A percentile compares a stretch with the other conserved stretches of the same genome.
Evolutionary conservation across 2,329 filamentous ascomycete species (phyloP).

Genomic region (Coniochaeta ligniaria): DNA sequence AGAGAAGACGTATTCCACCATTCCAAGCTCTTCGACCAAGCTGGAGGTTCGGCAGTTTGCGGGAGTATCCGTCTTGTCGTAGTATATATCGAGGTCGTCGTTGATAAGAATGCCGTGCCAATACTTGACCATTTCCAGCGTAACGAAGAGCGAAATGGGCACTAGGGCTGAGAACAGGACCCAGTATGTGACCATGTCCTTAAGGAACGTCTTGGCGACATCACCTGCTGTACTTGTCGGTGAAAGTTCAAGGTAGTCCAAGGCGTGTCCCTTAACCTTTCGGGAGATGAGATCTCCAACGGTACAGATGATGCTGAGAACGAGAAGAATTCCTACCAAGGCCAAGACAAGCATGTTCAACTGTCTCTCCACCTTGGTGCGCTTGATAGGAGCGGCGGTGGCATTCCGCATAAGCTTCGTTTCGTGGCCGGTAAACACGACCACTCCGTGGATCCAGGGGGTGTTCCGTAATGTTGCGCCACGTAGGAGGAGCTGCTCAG

Average conservation of each 20-base stretch:
- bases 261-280: slow-evolving; percentile 50
- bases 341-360: slow-evolving; percentile 91
- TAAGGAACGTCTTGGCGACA: slow-evolving; percentile 75
- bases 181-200: slow-evolving; percentile 97
- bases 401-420: slow-evolving; percentile 99
- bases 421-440: slow-evolving; percentile 96
- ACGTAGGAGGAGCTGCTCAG: slow-evolving; percentile 87
- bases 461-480: slow-evolving; percentile 94
- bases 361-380: slow-evolving; percentile 89
- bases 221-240: slow-evolving; percentile 44
- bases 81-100: slow-evolving; percentile 95
- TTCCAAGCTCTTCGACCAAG: slow-evolving; percentile 91
- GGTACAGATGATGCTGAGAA: slow-evolving; percentile 82
- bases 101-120: slow-evolving; percentile 97
- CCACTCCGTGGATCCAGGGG: slow-evolving; percentile 91
- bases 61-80: slow-evolving; percentile 89
- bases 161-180: slow-evolving; percentile 94
- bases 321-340: slow-evolving; percentile 75
- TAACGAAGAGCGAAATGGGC: slow-evolving; percentile 96
- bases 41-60: slow-evolving; percentile 95
- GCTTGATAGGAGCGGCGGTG: slow-evolving; percentile 93
- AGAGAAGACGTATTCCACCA: slow-evolving; percentile 98
- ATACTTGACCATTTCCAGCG: slow-evolving; percentile 95
- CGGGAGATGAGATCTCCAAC: slow-evolving; percentile 83
- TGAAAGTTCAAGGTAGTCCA: slow-evolving; percentile 67